Evolutionary conservation across 257 asterid species (phyloP), one percentile per base, ranked within the genome.

Genomic region (Solanum pennellii): DNA sequence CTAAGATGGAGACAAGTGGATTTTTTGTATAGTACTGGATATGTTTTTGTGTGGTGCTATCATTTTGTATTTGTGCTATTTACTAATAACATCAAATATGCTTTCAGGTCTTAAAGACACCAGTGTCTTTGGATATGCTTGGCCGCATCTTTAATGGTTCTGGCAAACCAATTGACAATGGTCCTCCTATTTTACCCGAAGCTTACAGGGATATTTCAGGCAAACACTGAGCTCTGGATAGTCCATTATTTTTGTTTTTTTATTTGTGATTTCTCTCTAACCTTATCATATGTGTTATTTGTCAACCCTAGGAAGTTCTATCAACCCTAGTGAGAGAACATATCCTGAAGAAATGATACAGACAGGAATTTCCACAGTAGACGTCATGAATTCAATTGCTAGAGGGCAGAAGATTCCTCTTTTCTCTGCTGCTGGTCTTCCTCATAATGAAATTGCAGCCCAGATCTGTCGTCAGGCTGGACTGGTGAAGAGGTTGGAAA

Each of bases 381-480:
- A 96, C 90, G 99, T 96, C 91, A 96, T 96, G 99, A 96, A 96
- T 91, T 96, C 99, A 86, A 95, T 96, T 90, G 98, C 99, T 82
- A 95, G 99, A 83, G 99, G 99, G 87, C 99, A 96, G 92, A 96
- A 96, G 89, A 96, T 96, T 86, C 99, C 98, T 80, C 99, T 96
- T 83, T 96, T 96, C 82, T 96, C 99, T 52, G 99, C 99, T 87
- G 99, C 99, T 83, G 99, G 99, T 92, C 98, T 96, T 90, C 99
- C 98, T 82, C 99, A 96, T 93, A 96, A 96, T 92, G 99, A 96
- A 93, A 96, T 96, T 18, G 99, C 99, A 85, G 99, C 99, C 87
- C 99, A 96, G 92, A 96, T 96, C 86, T 96, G 99, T 91, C 98
- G 99, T 86, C 99, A 96, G 92, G 99, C 99, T 94, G 99, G 99